Conservation (phyloP, 768 basidiomycete genomes). For the Psilocybe subaeruginosa region DNA sequence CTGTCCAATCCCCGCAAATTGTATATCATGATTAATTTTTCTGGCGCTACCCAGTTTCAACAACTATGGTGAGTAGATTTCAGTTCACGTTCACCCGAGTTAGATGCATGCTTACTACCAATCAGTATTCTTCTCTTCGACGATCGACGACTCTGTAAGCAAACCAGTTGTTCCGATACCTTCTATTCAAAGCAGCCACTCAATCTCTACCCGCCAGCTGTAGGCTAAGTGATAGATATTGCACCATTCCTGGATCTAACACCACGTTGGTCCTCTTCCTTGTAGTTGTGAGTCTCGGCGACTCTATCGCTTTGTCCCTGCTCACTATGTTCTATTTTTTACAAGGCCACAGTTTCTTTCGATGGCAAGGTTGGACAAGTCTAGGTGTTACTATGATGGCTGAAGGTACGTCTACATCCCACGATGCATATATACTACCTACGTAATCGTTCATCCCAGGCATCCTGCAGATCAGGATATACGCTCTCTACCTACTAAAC, state of each 20-base stretch:
- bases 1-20: background rate
- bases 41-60: background rate
- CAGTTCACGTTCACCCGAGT: no score
- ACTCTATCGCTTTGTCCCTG: background rate
- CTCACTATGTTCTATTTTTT: background rate
- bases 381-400: background rate
- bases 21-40: background rate
- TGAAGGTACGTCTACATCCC: background rate
- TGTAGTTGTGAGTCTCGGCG: background rate
- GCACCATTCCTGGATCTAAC: background rate
- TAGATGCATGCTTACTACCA: background rate
- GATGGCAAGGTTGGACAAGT: conserved; percentile 1
- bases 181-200: no score
- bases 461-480: background rate
- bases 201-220: no score
- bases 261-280: background rate
- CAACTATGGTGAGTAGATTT: background rate
- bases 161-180: no score
- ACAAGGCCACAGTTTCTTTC: background rate
- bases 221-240: no score
- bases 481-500: background rate
- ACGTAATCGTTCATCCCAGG: background rate
- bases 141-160: background rate
- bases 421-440: background rate
- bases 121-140: background rate